Evolutionary conservation across 352 stramenopile species (phyloP).

Genomic region (Globisporangium nodosum): DNA sequence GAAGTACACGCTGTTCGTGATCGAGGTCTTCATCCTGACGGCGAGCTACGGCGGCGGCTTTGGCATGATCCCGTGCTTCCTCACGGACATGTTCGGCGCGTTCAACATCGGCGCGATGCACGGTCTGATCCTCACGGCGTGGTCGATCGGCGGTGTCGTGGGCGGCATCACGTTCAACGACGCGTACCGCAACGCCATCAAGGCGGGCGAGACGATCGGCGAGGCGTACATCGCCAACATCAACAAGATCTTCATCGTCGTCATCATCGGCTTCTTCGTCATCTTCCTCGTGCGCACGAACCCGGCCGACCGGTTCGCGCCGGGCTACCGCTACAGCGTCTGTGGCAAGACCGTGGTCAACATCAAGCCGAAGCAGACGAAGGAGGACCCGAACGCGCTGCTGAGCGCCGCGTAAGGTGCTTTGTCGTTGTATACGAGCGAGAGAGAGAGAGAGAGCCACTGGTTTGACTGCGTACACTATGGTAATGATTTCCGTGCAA

Average conservation of each 20-base stretch:
- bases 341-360: constrained; percentile 54
- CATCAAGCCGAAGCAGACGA: constrained; percentile 39
- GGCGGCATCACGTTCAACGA: constrained; percentile 70
- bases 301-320: constrained; percentile 54
- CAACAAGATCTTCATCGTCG: constrained; percentile 53
- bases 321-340: constrained; percentile 55
- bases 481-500: no score
- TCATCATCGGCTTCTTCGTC: constrained; percentile 48
- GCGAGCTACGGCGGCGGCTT: constrained; percentile 70
- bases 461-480: no score
- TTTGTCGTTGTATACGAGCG: no score
- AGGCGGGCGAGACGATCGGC: constrained; percentile 21
- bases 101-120: constrained; percentile 81
- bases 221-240: constrained; percentile 67
- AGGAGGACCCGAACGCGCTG: constrained; percentile 19
- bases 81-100: constrained; percentile 81
- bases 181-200: constrained; percentile 35
- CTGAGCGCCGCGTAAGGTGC: constrained; percentile 5
- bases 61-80: constrained; percentile 62
- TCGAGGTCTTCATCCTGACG: constrained; percentile 61
- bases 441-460: no score
- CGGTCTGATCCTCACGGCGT: constrained; percentile 65
- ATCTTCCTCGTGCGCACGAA: constrained; percentile 66
- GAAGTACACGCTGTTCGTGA: constrained; percentile 52
- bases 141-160: constrained; percentile 69